Evolutionary conservation across 495 filamentous ascomycete genomes (phyloP).

Genomic region (Apodospora peruviana): DNA sequence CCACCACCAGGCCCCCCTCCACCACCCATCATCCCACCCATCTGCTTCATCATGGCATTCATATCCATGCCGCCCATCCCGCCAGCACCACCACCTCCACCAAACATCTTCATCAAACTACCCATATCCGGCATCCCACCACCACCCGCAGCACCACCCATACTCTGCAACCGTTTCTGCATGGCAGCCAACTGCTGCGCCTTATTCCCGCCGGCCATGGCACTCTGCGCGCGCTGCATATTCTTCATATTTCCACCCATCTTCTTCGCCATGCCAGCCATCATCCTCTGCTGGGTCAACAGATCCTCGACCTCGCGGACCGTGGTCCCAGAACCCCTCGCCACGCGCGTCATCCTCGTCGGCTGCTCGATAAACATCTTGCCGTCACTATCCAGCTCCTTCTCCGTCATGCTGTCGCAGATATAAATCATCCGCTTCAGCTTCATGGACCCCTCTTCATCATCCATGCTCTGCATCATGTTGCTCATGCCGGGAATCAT

Average conservation of each 20-base stretch:
- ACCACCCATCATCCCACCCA: slow-evolving; percentile 54
- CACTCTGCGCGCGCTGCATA: slow-evolving; percentile 88
- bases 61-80: slow-evolving; percentile 71
- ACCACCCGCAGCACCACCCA: slow-evolving; percentile 57
- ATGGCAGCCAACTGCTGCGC: slow-evolving; percentile 94
- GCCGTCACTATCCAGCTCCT: slow-evolving; percentile 90
- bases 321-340: slow-evolving; percentile 79
- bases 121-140: slow-evolving; percentile 73
- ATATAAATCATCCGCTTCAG: slow-evolving; percentile 99
- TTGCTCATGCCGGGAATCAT: slow-evolving; percentile 96
- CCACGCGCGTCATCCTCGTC: slow-evolving; percentile 88
- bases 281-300: slow-evolving; percentile 96
- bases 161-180: slow-evolving; percentile 89
- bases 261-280: slow-evolving; percentile 99
- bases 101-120: slow-evolving; percentile 80
- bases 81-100: slow-evolving; percentile 48
- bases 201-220: slow-evolving; percentile 80
- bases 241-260: slow-evolving; percentile 96
- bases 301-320: slow-evolving; percentile 96
- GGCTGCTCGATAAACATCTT: slow-evolving; percentile 91
- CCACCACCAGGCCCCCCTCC: slow-evolving; percentile 21
- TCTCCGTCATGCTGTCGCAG: slow-evolving; percentile 93
- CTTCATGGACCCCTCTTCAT: slow-evolving; percentile 88
- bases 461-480: slow-evolving; percentile 92
- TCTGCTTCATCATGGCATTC: slow-evolving; percentile 80